Conservation (phyloP, 805 yeast species). For the Kodamaea hsintzibuensis region DNA sequence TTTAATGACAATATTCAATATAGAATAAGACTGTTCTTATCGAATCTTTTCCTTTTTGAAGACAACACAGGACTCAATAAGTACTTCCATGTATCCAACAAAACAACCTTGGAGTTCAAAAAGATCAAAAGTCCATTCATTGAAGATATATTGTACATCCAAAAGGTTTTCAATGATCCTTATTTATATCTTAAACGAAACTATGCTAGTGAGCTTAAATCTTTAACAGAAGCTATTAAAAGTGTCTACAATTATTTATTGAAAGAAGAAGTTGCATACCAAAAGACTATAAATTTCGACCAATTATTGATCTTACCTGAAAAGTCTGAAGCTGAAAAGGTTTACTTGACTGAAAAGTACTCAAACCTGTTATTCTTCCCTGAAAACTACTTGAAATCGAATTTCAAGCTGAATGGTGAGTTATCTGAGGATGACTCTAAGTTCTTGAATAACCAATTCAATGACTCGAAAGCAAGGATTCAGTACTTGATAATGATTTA, state of each 20-base stretch:
- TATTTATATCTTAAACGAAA: constrained; percentile 26
- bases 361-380: constrained; percentile 28
- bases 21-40: constrained; percentile 35
- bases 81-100: constrained; percentile 33
- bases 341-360: constrained; percentile 21
- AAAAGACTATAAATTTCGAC: constrained; percentile 8
- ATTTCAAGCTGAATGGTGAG: constrained; percentile 24
- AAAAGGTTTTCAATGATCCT: constrained; percentile 38
- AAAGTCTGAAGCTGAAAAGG: constrained; percentile 15
- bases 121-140: constrained; percentile 26
- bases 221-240: constrained; percentile 23
- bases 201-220: constrained; percentile 20
- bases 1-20: constrained; percentile 40
- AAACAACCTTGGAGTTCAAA: constrained; percentile 24
- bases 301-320: constrained; percentile 12
- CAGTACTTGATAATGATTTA: constrained; percentile 32
- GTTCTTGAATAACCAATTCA: constrained; percentile 25
- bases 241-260: constrained; percentile 31
- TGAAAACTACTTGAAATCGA: constrained; percentile 36
- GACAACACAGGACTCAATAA: constrained; percentile 48
- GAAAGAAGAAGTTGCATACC: constrained; percentile 29
- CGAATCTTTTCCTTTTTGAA: constrained; percentile 36
- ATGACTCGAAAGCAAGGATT: constrained; percentile 26
- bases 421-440: constrained; percentile 25
- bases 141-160: constrained; percentile 32